Conservation (phyloP, 768 basidiomycete species). For the Wakefieldia striispora region DNA sequence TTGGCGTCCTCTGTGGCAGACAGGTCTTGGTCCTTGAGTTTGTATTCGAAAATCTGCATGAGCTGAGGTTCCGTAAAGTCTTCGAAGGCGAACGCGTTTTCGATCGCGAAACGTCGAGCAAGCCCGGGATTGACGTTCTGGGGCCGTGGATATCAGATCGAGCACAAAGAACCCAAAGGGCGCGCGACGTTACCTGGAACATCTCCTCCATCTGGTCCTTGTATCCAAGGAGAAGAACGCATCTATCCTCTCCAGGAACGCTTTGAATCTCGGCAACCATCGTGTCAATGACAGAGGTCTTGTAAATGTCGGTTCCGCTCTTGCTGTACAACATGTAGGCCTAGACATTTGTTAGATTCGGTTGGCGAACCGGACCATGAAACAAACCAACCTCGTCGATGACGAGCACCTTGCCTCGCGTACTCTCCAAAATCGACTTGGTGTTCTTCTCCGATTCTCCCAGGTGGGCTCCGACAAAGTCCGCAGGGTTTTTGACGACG, state of each 20-base stretch:
- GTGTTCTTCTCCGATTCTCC: slow-evolving; percentile 66
- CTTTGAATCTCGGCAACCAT: slow-evolving; percentile 75
- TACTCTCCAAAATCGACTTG: slow-evolving; percentile 57
- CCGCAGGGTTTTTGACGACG: slow-evolving; percentile 64
- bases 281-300: slow-evolving; percentile 71
- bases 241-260: slow-evolving; percentile 67
- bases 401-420: slow-evolving; percentile 64
- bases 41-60: slow-evolving; percentile 49
- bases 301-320: slow-evolving; percentile 46
- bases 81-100: slow-evolving; percentile 65
- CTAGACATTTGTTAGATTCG: slow-evolving; percentile 30
- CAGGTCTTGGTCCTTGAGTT: slow-evolving; percentile 58
- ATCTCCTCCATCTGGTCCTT: slow-evolving; percentile 66
- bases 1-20: slow-evolving; percentile 58
- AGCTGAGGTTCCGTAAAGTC: slow-evolving; percentile 60
- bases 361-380: not conserved
- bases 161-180: not conserved
- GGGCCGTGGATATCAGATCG: not conserved
- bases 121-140: slow-evolving; percentile 75
- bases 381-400: slow-evolving; percentile 58
- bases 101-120: slow-evolving; percentile 63
- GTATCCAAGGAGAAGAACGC: slow-evolving; percentile 66
- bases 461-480: slow-evolving; percentile 58
- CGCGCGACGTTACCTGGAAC: slow-evolving; percentile 55
- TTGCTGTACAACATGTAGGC: slow-evolving; percentile 66